A percentile compares a stretch with the other conserved stretches of the same genome.
Evolutionary conservation across 2,329 filamentous ascomycete genomes (phyloP).

Genomic region (Fusarium sp.): DNA sequence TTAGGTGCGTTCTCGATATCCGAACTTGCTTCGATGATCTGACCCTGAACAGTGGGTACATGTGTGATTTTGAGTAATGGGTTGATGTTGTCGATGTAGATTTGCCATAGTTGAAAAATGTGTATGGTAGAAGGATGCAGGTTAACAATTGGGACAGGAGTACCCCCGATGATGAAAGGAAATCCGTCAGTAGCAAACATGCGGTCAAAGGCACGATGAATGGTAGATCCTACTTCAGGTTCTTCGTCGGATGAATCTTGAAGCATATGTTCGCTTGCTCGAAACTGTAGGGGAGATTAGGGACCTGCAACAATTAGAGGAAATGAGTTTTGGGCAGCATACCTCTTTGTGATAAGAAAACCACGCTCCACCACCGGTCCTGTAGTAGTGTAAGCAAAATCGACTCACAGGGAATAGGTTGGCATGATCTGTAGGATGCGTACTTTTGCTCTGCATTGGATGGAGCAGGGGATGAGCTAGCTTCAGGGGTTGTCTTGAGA

Average conservation of each 20-base stretch:
- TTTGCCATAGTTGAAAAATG: slow-evolving; percentile 74
- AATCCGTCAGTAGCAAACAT: slow-evolving; percentile 70
- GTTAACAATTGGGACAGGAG: slow-evolving; percentile 56
- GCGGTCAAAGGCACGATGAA: slow-evolving; percentile 68
- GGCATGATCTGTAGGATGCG: neutral
- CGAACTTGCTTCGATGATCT: slow-evolving; percentile 70
- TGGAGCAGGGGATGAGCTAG: slow-evolving; percentile 51
- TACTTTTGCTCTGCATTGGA: slow-evolving; percentile 48
- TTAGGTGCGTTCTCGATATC: slow-evolving; percentile 65
- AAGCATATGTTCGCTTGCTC: slow-evolving; percentile 59
- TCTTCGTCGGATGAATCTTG: slow-evolving; percentile 70
- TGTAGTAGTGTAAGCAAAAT: slow-evolving; percentile 23
- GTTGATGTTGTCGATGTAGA: slow-evolving; percentile 76
- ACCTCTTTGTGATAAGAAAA: slow-evolving; percentile 66
- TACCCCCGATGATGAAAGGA: slow-evolving; percentile 65
- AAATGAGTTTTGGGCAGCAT: slow-evolving; percentile 23
- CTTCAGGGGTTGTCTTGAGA: slow-evolving; percentile 64
- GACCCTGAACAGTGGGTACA: slow-evolving; percentile 71
- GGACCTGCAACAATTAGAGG: neutral
- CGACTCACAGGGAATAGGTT: neutral
- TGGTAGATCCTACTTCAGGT: slow-evolving; percentile 62
- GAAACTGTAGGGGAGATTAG: slow-evolving; percentile 55
- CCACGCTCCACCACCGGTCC: slow-evolving; percentile 51
- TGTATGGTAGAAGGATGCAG: slow-evolving; percentile 67
- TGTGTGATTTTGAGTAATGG: slow-evolving; percentile 76